Evolutionary conservation across 306 rosid genomes (phyloP).

Genomic region (Prunus dulcis): DNA sequence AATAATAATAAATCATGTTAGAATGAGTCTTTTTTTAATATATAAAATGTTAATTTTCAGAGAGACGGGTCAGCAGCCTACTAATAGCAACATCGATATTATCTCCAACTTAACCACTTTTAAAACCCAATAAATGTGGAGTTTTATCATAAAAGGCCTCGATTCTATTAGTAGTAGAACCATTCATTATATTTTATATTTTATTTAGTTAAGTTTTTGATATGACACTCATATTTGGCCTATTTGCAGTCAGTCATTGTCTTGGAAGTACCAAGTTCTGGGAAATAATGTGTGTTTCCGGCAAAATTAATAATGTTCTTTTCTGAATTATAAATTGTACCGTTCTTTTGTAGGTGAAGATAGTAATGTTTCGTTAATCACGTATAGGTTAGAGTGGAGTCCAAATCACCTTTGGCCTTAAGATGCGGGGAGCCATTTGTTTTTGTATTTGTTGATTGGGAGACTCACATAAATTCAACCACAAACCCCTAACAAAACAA

Average conservation of each 20-base stretch:
- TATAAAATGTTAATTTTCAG: no score
- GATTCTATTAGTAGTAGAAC: no score
- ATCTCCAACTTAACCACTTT: no score
- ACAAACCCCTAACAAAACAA: background rate
- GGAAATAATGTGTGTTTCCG: background rate
- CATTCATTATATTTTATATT: no score
- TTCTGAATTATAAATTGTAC: background rate
- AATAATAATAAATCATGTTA: no score
- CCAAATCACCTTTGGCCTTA: background rate
- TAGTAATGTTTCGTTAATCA: no score
- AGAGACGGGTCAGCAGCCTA: no score
- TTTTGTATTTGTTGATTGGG: background rate
- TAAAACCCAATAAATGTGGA: rapidly evolving
- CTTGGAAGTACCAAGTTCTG: background rate
- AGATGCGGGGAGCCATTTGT: background rate
- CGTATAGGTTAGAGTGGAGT: background rate
- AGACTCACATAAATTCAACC: background rate
- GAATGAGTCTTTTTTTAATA: no score
- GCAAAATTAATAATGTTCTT: background rate
- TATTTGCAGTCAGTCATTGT: background rate
- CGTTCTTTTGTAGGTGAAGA: background rate
- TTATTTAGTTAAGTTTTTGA: no score
- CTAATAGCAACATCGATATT: no score
- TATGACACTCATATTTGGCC: background rate
- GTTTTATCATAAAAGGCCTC: no score